Conservation (phyloP, 331 rosid genomes). For the Stylosanthes scabra region DNA sequence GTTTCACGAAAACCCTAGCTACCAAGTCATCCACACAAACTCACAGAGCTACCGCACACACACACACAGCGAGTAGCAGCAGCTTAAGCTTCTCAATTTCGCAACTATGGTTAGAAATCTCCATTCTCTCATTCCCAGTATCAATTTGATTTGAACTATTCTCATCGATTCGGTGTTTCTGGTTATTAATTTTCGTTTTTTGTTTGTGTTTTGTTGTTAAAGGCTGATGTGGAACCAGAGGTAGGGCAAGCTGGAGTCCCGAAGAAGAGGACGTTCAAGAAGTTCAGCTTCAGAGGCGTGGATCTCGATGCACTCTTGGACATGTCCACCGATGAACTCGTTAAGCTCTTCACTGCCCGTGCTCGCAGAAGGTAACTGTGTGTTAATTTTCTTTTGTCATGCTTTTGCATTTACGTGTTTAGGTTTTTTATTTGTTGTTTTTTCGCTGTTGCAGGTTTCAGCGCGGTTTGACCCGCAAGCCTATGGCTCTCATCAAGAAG, state of each 20-base stretch:
- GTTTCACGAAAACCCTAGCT: background rate
- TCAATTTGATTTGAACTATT: too few relatives aligned
- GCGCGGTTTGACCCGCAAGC: slow-evolving; percentile 89
- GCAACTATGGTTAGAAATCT: background rate
- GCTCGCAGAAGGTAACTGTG: slow-evolving; percentile 69
- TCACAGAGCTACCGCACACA: background rate
- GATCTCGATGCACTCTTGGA: slow-evolving; percentile 70
- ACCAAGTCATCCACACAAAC: background rate
- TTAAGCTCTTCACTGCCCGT: slow-evolving; percentile 64
- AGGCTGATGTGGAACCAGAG: slow-evolving; percentile 66
- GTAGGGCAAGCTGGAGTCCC: slow-evolving; percentile 53
- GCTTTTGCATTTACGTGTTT: background rate
- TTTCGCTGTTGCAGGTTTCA: slow-evolving; percentile 60
- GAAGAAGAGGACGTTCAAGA: slow-evolving; percentile 78
- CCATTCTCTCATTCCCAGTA: background rate
- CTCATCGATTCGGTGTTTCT: background rate
- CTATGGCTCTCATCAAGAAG: slow-evolving; percentile 93
- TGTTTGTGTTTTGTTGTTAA: background rate
- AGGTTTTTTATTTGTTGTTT: background rate
- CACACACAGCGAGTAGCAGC: background rate
- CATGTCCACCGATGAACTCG: slow-evolving; percentile 73
- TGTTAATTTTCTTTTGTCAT: too few relatives aligned
- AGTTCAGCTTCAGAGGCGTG: slow-evolving; percentile 69
- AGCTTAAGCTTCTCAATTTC: background rate
- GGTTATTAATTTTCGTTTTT: background rate